Percentiles rank a stretch among this genome's conserved stretches.
phyloP scores from a whole-genome alignment of 2,329 filamentous ascomycete species.

The Akanthomyces uredinophilus region DNA sequence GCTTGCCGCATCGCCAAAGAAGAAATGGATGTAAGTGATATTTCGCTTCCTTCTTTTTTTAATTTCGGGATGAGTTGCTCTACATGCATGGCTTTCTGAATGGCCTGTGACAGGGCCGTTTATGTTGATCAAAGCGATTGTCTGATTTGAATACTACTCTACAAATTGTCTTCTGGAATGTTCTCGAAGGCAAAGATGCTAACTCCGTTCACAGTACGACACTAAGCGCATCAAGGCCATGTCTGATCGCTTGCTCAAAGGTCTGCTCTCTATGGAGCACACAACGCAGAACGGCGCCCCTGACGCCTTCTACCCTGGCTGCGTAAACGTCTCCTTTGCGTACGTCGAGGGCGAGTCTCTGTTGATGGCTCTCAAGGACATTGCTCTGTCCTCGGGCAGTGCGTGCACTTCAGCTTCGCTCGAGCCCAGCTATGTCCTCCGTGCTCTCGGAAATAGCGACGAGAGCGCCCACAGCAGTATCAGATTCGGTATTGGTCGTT shows the following conservation, averaged over 20 bases:
- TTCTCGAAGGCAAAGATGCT: neutral
- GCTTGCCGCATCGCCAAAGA: conserved; percentile 87
- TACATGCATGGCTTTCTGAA: conserved; percentile 92
- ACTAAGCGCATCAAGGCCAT: conserved; percentile 75
- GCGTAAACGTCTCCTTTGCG: conserved; percentile 96
- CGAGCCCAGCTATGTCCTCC: conserved; percentile 92
- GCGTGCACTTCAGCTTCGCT: conserved; percentile 96
- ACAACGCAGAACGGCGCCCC: conserved; percentile 85
- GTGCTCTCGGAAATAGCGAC: conserved; percentile 91
- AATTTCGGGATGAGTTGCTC: conserved; percentile 69
- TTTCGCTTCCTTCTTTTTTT: conserved; percentile 19
- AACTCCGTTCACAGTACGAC: conserved; percentile 66
- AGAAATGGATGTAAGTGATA: conserved; percentile 75
- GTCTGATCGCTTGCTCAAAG: conserved; percentile 77
- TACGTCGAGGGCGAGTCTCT: conserved; percentile 98
- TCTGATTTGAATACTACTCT: conserved; percentile 43
- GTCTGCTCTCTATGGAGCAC: conserved; percentile 85
- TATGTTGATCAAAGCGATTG: conserved; percentile 62
- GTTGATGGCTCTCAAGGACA: conserved; percentile 96
- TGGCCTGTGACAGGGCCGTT: conserved; percentile 54
- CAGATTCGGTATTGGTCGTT: conserved; percentile 92
- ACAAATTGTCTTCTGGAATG: conserved; percentile 14
- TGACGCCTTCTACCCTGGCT: conserved; percentile 83
- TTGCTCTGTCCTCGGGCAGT: conserved; percentile 91
- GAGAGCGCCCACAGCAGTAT: conserved; percentile 98